Base-by-base conservation (phyloP, 2,329 filamentous ascomycete species). In the Leptographium radiaticola region DNA sequence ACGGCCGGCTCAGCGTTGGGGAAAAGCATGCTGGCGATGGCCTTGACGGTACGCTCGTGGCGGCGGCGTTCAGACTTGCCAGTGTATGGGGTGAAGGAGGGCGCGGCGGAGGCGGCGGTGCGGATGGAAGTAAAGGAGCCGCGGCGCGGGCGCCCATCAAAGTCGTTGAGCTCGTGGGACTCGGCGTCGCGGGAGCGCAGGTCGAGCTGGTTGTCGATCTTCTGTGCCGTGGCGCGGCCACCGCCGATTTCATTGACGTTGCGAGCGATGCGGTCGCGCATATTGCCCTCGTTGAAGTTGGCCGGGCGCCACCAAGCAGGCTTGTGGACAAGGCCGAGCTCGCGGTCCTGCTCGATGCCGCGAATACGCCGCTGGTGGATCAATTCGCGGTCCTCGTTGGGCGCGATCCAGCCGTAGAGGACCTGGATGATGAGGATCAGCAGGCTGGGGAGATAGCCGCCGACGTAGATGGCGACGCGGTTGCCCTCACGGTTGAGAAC, bases 301-400 rank as follows among this genome's bases (percentile, higher is more conserved):
- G 74, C 63, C 44, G 77, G 73, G 18, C 70, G 71, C 84, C 84
- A 87, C 84, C 84, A 87, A 7, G 74, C 73, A 0, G 84, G 84
- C 63, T 81, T 83, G 52, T 72, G 69, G 11, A 75, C 70, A 52
- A 83, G 67, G 51, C 82, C 81, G 11, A 87, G 73, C 52, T 84
- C 80, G 7, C 70, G 72, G 62, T 87, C 80, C 18, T 76, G 66
- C 30, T 70, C 66, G 5, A 70, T 69, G 8, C 79, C 81, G 10
- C 83, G 76, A 38, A 71, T 66, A 5, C 77, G 74, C 50, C 85
- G 75, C 65, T 86, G 81, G 34, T 75, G 70, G 38, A 85, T 76
- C n/a, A 89, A 73, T 52, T 81, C 73, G 54, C 73, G 74, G 62
- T 89, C 86, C 66, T 89, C 85, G 59, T 89, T 89, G 20, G 79